Evolutionary conservation across 352 stramenopile genomes (phyloP), one percentile per base, ranked within the genome.

Genomic region (Phytophthora parvispora): DNA sequence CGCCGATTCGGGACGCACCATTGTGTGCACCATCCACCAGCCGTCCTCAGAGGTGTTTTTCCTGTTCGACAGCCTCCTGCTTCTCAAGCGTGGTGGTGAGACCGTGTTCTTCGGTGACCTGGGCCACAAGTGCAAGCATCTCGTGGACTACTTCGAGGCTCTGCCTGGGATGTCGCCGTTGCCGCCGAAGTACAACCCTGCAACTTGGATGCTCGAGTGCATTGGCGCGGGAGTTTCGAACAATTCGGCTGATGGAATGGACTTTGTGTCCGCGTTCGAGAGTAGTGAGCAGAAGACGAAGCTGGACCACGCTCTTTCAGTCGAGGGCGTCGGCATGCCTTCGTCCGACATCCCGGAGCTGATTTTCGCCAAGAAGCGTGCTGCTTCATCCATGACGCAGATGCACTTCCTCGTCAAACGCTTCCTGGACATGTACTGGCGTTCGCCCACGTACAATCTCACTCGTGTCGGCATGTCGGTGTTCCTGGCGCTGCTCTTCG

Each of bases 371-470:
- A 63, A 48, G 31, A 82, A 76, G 43, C 60, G 60, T 24, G 70
- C 69, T 12, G 64, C 69, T 15, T 43, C 55, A 1, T 72, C 62
- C 10, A 54, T 58, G 53, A 74, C 60, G 4, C 67, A 74, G 48
- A 64, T 68, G 67, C 31, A 54, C 18, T 72, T 72, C 36, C 53
- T 78, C 18, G 25, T 69, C 31, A 69, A 66, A 27, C 71, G 71
- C 5, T 78, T 78, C 51, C 48, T 72, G 22, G 50, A 74, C 16
- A 69, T 80, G 75, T 63, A 81, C 66, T 64, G 74, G 76, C 57
- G 74, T n/a, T 93, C 79, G 13, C 89, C 91, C 32, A 78, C 77
- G 51, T 98, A 98, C 78, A 98, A 96, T 69, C 63, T 91, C 16
- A 88, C 88, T 6, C 84, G 93, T 3, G 51, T 94, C 1, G 71